Conservation (phyloP, 202 grass and related monocot species). For the Panicum hallii region DNA sequence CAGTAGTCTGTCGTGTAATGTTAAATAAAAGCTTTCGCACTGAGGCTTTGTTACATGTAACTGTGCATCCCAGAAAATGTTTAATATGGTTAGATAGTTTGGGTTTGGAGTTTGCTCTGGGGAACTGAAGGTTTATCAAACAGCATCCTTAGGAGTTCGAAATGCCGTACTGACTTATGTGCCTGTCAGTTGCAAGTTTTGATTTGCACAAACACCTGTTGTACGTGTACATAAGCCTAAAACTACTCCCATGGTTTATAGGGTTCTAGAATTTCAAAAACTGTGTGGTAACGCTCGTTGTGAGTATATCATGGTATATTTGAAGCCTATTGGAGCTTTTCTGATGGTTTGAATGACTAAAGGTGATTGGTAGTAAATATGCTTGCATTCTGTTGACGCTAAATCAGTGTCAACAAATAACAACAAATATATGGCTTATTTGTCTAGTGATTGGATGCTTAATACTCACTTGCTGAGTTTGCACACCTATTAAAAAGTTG, state of each 20-base stretch:
- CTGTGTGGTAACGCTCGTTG: neutral
- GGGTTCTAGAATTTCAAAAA: neutral
- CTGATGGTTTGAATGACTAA: neutral
- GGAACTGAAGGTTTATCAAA: constrained; percentile 3
- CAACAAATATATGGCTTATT: neutral
- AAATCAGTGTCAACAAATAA: neutral
- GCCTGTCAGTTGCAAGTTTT: neutral
- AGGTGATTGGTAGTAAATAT: neutral
- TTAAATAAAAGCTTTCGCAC: neutral
- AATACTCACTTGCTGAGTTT: neutral
- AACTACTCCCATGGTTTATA: neutral
- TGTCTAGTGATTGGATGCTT: neutral
- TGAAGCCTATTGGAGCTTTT: neutral
- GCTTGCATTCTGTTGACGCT: neutral
- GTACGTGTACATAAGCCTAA: neutral
- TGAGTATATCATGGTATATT: neutral
- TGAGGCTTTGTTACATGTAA: neutral
- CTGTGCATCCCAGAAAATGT: neutral
- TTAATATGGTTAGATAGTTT: neutral
- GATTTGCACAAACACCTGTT: neutral
- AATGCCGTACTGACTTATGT: neutral
- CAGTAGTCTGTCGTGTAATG: neutral
- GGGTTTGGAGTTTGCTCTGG: neutral
- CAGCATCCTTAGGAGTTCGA: neutral
- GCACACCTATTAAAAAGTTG: neutral